phyloP scores from a whole-genome alignment of 345 rosid species.

The Dimocarpus longan region DNA sequence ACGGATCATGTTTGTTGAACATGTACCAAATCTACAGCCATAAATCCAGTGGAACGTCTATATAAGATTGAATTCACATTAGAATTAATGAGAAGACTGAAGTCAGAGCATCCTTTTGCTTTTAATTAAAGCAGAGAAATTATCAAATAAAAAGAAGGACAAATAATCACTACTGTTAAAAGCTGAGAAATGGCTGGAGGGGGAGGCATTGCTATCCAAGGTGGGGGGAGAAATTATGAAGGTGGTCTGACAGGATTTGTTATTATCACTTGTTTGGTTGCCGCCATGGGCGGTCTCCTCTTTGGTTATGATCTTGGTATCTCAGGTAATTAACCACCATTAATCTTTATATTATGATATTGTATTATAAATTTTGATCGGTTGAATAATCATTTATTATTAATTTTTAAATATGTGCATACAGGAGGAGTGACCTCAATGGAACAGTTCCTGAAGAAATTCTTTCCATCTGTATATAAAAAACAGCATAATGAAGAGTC shows the following conservation, averaged over 20 bases:
- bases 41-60: no score
- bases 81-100: no score
- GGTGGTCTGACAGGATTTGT: constrained; percentile 63
- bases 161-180: no score
- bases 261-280: constrained; percentile 61
- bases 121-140: not conserved
- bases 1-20: not conserved
- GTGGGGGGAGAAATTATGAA: constrained; percentile 42
- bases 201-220: constrained; percentile 45
- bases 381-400: not conserved
- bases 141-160: no score
- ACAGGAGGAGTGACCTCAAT: constrained; percentile 80
- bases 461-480: constrained; percentile 57
- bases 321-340: constrained; percentile 50
- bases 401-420: no score
- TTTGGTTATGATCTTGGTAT: constrained; percentile 85
- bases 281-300: constrained; percentile 84
- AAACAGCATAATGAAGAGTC: constrained; percentile 27
- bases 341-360: not conserved
- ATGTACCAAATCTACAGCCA: not conserved
- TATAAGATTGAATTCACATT: no score
- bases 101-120: not conserved
- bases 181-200: constrained; percentile 46
- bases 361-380: not conserved
- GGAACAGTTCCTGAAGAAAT: constrained; percentile 62